These are phyloP conservation scores for Prunus fruticosa DNA, from an alignment of 306 rosid species.

Conservation along the genomic window DNA sequence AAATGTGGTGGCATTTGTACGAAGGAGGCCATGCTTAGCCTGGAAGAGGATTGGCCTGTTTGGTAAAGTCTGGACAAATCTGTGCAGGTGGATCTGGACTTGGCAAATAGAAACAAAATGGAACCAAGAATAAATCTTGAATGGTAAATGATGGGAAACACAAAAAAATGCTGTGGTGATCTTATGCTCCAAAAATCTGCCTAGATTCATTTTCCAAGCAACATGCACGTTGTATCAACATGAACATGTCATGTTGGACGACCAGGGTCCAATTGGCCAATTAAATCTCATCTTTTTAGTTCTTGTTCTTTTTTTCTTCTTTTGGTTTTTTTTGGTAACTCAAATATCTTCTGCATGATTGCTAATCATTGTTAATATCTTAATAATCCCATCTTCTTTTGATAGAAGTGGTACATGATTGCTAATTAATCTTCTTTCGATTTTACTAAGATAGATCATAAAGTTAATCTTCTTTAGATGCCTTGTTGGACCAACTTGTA, in stretches of 20 bases:
- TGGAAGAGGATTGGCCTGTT: slow-evolving; percentile 39
- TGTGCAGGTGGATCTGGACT: slow-evolving; percentile 28
- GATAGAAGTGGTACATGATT: too few species aligned
- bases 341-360: too few species aligned
- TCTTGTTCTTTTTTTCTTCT: too few species aligned
- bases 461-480: too few species aligned
- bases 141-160: slow-evolving; percentile 40
- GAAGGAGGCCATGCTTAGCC: slow-evolving; percentile 27
- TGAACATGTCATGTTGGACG: slow-evolving; percentile 44
- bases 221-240: slow-evolving; percentile 41
- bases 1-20: slow-evolving; percentile 32
- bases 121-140: slow-evolving; percentile 39
- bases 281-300: too few species aligned
- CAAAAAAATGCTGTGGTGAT: slow-evolving; percentile 46
- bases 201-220: slow-evolving; percentile 42
- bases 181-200: slow-evolving; percentile 62
- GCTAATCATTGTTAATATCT: too few species aligned
- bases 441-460: too few species aligned
- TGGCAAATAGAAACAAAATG: slow-evolving; percentile 29
- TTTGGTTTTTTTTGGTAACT: too few species aligned
- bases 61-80: slow-evolving; percentile 55
- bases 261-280: too few species aligned
- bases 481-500: too few species aligned
- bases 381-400: too few species aligned
- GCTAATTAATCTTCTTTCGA: too few species aligned